Conservation (phyloP, 139 green algal genomes). For the Bryopsis sp. region DNA sequence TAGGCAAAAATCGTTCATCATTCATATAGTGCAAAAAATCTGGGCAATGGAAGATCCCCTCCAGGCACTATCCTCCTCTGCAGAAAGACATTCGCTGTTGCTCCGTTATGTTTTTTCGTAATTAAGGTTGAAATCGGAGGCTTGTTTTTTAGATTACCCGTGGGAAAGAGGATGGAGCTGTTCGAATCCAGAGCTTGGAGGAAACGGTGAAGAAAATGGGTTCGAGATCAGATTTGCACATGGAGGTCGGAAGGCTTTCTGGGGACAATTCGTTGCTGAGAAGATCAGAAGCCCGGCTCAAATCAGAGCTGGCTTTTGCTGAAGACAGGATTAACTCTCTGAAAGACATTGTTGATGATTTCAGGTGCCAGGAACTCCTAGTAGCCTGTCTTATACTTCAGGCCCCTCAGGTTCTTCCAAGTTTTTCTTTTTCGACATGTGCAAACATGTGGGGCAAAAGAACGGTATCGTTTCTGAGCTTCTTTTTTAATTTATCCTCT, state of each 20-base stretch:
- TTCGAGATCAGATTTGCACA: not conserved
- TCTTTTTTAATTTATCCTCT: not conserved
- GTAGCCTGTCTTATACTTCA: no score
- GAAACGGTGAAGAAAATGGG: conserved; percentile 12
- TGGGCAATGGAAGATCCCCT: no score
- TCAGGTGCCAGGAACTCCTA: no score
- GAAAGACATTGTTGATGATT: not conserved
- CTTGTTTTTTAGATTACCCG: conserved; percentile 7
- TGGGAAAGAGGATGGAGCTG: conserved; percentile 1
- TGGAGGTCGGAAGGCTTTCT: not conserved
- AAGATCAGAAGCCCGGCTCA: conserved; percentile 1
- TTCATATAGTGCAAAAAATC: no score
- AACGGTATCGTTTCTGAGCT: not conserved
- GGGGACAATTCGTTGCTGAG: not conserved
- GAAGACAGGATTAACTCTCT: not conserved
- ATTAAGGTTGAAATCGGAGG: conserved; percentile 6
- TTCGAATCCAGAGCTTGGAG: not conserved
- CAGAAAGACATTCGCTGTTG: no score
- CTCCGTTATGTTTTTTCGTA: not conserved
- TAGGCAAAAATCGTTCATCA: no score
- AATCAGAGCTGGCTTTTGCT: not conserved
- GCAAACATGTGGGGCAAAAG: no score
- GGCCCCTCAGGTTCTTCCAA: no score
- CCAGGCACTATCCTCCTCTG: no score
- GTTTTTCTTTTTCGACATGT: no score